A percentile compares a stretch with the other conserved stretches of the same genome.
Evolutionary conservation across 2,329 filamentous ascomycete genomes (phyloP).

Genomic region (Eutypa lata): DNA sequence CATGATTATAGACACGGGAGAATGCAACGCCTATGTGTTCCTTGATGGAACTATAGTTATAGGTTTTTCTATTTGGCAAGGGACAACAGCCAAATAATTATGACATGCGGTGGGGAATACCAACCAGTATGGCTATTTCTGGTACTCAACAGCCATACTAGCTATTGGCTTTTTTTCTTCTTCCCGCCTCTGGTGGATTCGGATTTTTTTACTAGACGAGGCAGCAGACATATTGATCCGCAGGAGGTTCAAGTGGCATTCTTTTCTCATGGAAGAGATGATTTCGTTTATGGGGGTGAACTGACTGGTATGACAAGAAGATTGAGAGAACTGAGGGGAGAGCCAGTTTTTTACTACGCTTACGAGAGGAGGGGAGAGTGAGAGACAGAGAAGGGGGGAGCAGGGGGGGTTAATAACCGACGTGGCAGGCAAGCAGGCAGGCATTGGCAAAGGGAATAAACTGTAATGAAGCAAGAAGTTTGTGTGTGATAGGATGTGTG

Average conservation of each 20-base stretch:
- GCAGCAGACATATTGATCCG: neutral
- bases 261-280: neutral
- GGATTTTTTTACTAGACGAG: neutral
- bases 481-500: neutral
- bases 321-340: neutral
- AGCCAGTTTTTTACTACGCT: neutral
- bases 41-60: conserved; percentile 9
- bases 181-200: neutral
- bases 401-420: neutral
- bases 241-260: neutral
- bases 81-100: conserved; percentile 1
- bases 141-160: neutral
- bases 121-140: neutral
- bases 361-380: neutral
- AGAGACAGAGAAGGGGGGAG: neutral
- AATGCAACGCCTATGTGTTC: conserved; percentile 12
- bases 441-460: neutral
- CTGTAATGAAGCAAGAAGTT: neutral
- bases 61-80: conserved; percentile 16
- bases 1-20: conserved; percentile 21
- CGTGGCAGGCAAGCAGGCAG: neutral
- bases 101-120: neutral
- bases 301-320: neutral
- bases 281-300: neutral
- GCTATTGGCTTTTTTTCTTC: neutral